Evolutionary conservation across 257 asterid genomes (phyloP), one percentile per base, ranked within the genome.

Genomic region (Capsicum baccatum): DNA sequence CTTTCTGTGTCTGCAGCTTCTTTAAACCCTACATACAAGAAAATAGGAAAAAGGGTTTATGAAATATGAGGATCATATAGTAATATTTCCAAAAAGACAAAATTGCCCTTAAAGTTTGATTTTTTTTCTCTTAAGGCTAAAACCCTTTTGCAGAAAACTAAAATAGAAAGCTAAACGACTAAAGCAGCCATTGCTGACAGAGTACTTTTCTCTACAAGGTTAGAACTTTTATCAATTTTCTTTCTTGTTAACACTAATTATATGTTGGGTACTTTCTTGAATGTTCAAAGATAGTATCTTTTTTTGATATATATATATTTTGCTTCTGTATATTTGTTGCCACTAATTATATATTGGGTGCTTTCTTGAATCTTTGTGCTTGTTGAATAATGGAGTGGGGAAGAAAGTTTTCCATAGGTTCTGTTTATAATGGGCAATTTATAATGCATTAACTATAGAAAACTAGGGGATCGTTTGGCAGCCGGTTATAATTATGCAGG

Each of bases 11-110:
- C 66, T 69, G 68, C n/a, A 70, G 62, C 56, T 58, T 81, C 47
- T 52, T 47, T 55, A 83, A 89, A 84, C 90, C 91, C 92, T 70
- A 88, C 11, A 37, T 5, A 5, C 52, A 68, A 9, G 33, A 21
- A 55, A 71, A 57, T 9, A 17, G 6, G 26, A 54, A 54, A n/a
- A 14, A 78, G 33, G 50, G 50, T 78, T 78, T 26, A 54, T 76
- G 63, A 76, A 76, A 13, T 52, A 26, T 26, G 33, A 26, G 33
- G 1, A 78, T 54, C 59, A 74, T 6, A 74, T 26, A 26, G 33
- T 26, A 74, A 39, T 17, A 0, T 50, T 50, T 6, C 12, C 2
- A 6, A 0, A 50, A 48, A 8, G 80, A 73, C 80, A 48, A 48
- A 73, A 73, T 19, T 73, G 13, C 55, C 79, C 79, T 69, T 42